These are phyloP conservation scores for Penicillium riverlandense DNA, from an alignment of 495 filamentous ascomycete genomes.

Conservation along the genomic window DNA sequence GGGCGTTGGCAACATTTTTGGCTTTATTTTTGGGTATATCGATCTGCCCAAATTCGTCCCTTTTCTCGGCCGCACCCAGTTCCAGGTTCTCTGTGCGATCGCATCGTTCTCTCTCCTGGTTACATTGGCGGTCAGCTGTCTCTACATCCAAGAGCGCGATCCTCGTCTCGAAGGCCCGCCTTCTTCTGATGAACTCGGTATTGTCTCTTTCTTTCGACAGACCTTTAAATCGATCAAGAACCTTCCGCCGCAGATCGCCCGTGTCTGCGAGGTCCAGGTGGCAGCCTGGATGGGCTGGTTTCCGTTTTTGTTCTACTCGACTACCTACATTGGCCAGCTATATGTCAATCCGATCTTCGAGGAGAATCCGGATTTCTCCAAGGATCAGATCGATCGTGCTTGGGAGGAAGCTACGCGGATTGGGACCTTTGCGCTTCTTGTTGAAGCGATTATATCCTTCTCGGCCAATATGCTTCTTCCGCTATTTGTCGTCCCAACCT, in stretches of 20 bases:
- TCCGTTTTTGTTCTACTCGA: slow-evolving; percentile 89
- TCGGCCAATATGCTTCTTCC: slow-evolving; percentile 72
- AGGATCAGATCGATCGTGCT: slow-evolving; percentile 61
- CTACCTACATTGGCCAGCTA: slow-evolving; percentile 84
- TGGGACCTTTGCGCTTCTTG: slow-evolving; percentile 78
- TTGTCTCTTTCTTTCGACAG: slow-evolving; percentile 70
- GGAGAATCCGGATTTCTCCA: slow-evolving; percentile 66
- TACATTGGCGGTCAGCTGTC: slow-evolving; percentile 61
- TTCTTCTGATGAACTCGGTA: slow-evolving; percentile 48
- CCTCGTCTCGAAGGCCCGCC: slow-evolving; percentile 62
- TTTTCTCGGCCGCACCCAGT: slow-evolving; percentile 77
- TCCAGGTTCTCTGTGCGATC: slow-evolving; percentile 81
- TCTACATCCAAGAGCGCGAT: slow-evolving; percentile 67
- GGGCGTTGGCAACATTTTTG: slow-evolving; percentile 79
- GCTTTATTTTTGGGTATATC: slow-evolving; percentile 75
- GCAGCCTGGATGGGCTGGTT: slow-evolving; percentile 95
- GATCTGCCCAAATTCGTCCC: slow-evolving; percentile 63
- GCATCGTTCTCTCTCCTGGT: slow-evolving; percentile 60
- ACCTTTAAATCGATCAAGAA: slow-evolving; percentile 67
- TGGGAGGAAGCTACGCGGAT: slow-evolving; percentile 79
- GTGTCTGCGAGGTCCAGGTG: slow-evolving; percentile 81
- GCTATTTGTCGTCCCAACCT: slow-evolving; percentile 72
- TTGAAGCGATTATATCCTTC: slow-evolving; percentile 79
- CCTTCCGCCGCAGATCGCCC: slow-evolving; percentile 70
- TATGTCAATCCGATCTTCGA: slow-evolving; percentile 76